Conservation (phyloP, 495 filamentous ascomycete species). For the Podospora tetraspora region DNA sequence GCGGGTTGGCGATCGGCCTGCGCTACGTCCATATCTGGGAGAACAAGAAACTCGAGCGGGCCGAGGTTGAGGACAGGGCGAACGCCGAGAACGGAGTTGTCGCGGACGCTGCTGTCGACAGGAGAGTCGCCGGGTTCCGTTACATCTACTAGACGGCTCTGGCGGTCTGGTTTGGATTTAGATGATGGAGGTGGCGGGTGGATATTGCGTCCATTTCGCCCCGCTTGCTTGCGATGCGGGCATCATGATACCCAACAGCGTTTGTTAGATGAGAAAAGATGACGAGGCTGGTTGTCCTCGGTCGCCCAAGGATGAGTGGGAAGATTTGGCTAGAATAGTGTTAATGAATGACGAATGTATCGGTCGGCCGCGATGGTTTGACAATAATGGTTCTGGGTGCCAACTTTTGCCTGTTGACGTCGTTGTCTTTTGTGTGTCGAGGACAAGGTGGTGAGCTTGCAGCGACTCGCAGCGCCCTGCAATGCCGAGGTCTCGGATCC, state of each 20-base stretch:
- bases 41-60: conserved; percentile 48
- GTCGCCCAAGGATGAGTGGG: background rate
- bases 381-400: background rate
- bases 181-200: too few relatives aligned
- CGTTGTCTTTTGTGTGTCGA: too few relatives aligned
- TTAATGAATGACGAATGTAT: background rate
- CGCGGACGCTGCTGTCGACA: background rate
- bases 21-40: conserved; percentile 40
- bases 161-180: background rate
- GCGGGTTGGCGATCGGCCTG: conserved; percentile 37
- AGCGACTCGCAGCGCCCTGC: too few relatives aligned
- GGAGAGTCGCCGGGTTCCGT: conserved; percentile 16
- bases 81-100: conserved; percentile 11
- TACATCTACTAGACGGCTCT: conserved; percentile 16
- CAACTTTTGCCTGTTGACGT: background rate
- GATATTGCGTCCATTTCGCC: background rate
- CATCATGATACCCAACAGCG: background rate
- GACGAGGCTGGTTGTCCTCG: background rate
- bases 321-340: background rate
- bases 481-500: background rate
- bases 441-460: background rate
- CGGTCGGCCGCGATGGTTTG: background rate
- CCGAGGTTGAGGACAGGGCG: conserved; percentile 28
- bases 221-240: background rate
- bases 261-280: background rate